These are phyloP conservation scores for Corylus heterophylla DNA, from an alignment of 306 rosid species.

Conservation along the genomic window DNA sequence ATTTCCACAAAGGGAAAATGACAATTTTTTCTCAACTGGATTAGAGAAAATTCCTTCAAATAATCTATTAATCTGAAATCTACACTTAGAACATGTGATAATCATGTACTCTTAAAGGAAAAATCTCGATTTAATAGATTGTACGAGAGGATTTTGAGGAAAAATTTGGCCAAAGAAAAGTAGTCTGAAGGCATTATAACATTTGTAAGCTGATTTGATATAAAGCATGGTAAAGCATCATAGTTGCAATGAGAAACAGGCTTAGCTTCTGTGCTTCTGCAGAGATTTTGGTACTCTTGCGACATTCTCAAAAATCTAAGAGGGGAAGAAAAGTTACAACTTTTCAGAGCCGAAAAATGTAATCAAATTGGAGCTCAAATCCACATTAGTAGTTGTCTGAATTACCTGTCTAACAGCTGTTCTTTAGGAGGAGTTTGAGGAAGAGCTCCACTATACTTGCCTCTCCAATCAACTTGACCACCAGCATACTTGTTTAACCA, in stretches of 20 bases:
- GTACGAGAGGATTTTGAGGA: too few species aligned
- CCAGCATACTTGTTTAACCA: constrained; percentile 84
- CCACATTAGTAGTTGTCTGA: constrained; percentile 9
- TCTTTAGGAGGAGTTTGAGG: constrained; percentile 85
- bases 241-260: background rate
- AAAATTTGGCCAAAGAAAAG: background rate
- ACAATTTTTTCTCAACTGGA: too few species aligned
- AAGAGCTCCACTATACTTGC: constrained; percentile 66
- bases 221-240: background rate
- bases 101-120: too few species aligned
- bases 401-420: constrained; percentile 82
- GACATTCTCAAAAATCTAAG: background rate
- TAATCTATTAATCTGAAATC: too few species aligned
- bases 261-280: constrained; percentile 1
- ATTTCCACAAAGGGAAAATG: background rate
- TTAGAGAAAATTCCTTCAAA: too few species aligned
- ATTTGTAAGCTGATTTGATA: background rate
- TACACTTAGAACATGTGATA: too few species aligned
- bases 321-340: background rate
- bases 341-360: background rate
- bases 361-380: constrained; percentile 12
- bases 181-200: background rate
- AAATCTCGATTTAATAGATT: too few species aligned
- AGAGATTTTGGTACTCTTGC: background rate
- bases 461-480: constrained; percentile 86